Evolutionary conservation across 2,329 filamentous ascomycete species (phyloP).

Genomic region (Aureobasidium uvarum): DNA sequence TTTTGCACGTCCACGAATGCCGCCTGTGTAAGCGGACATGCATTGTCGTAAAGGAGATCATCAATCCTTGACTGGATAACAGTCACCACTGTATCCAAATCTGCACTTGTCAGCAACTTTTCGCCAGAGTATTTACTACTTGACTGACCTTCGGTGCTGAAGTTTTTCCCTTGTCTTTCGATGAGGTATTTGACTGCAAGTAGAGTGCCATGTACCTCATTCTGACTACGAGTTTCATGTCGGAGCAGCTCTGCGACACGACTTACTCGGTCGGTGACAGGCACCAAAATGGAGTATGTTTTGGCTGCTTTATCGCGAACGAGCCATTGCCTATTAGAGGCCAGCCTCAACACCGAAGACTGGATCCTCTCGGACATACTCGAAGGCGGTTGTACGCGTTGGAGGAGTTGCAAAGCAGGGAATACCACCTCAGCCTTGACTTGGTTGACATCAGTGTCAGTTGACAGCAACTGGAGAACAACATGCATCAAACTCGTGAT

Average conservation of each 20-base stretch:
- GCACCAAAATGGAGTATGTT: conserved; percentile 53
- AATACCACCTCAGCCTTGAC: conserved; percentile 57
- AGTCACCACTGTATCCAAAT: background rate
- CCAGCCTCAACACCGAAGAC: conserved; percentile 59
- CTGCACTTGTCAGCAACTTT: background rate
- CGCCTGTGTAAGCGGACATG: conserved; percentile 39
- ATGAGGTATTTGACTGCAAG: conserved; percentile 35
- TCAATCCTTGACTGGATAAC: conserved; percentile 22
- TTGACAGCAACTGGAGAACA: conserved; percentile 59
- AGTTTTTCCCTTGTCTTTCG: background rate
- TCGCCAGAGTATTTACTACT: background rate
- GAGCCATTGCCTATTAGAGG: conserved; percentile 72
- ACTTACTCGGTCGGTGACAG: conserved; percentile 19
- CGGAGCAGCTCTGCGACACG: conserved; percentile 25
- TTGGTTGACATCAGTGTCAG: conserved; percentile 25
- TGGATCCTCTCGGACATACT: conserved; percentile 56
- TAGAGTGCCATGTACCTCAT: conserved; percentile 39
- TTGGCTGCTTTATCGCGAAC: conserved; percentile 77
- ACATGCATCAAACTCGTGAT: conserved; percentile 65
- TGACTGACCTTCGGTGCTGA: conserved; percentile 17
- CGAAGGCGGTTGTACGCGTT: conserved; percentile 66
- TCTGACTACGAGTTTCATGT: conserved; percentile 30
- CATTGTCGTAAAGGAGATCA: conserved; percentile 28
- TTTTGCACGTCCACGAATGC: conserved; percentile 40
- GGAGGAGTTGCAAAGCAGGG: conserved; percentile 76